These are phyloP conservation scores for Tolypocladium amazonense DNA, from an alignment of 2,329 filamentous ascomycete genomes.

Conservation along the genomic window DNA sequence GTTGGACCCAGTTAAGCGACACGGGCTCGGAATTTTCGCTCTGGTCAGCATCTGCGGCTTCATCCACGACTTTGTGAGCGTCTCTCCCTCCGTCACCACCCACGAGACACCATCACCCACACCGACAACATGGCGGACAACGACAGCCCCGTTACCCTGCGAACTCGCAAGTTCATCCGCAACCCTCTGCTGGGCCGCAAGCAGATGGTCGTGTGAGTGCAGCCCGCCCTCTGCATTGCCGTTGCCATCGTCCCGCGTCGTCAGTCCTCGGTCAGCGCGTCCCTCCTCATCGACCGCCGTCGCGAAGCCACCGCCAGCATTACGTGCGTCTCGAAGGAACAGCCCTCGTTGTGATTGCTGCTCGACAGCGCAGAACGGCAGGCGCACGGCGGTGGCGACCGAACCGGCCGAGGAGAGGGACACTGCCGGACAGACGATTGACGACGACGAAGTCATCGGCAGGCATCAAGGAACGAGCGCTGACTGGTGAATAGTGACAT, in stretches of 20 bases:
- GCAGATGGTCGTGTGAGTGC: slow-evolving; percentile 98
- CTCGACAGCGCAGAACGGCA: background rate
- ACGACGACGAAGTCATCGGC: background rate
- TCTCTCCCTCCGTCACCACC: slow-evolving; percentile 18
- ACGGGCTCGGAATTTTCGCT: slow-evolving; percentile 24
- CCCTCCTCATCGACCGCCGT: background rate
- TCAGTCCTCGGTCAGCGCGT: background rate
- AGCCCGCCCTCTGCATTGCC: slow-evolving; percentile 7
- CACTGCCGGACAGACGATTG: background rate
- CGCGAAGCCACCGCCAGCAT: background rate
- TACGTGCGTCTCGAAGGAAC: background rate
- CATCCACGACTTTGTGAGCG: slow-evolving; percentile 18
- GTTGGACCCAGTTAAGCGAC: slow-evolving; percentile 35
- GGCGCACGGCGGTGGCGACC: background rate
- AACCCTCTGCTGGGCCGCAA: slow-evolving; percentile 98
- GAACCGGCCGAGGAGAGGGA: background rate
- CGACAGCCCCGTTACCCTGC: slow-evolving; percentile 68
- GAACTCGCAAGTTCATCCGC: slow-evolving; percentile 99
- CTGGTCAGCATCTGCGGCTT: slow-evolving; percentile 15
- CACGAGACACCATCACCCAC: slow-evolving; percentile 22
- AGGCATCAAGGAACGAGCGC: slow-evolving; percentile 3
- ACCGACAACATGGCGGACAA: slow-evolving; percentile 78
- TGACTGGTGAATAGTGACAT: slow-evolving; percentile 69
- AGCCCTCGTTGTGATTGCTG: background rate
- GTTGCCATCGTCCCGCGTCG: background rate